Conservation (phyloP, 2,329 filamentous ascomycete species). For the Fusarium continuum region DNA sequence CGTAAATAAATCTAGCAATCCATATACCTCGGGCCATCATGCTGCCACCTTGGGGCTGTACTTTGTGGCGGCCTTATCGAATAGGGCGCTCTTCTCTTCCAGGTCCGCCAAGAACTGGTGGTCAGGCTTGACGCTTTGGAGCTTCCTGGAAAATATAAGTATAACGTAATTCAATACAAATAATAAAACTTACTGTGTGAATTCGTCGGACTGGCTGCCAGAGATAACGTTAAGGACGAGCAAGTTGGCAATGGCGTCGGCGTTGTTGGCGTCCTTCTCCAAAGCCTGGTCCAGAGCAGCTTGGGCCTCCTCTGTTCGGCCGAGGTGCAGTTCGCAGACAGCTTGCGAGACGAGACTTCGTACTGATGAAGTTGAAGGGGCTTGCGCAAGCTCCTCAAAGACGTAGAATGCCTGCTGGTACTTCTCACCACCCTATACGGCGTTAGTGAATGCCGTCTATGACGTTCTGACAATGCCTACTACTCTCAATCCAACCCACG, state of each 20-base stretch:
- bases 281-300: conserved; percentile 83
- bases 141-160: conserved; percentile 55
- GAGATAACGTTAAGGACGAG: conserved; percentile 81
- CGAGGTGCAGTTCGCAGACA: conserved; percentile 89
- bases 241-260: conserved; percentile 82
- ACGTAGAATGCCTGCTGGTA: conserved; percentile 98
- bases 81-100: conserved; percentile 85
- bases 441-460: conserved; percentile 40
- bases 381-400: conserved; percentile 93
- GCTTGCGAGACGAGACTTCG: conserved; percentile 86
- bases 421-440: conserved; percentile 81
- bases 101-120: conserved; percentile 80
- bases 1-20: conserved; percentile 46
- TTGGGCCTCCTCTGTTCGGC: conserved; percentile 88
- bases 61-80: conserved; percentile 86
- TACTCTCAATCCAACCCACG: conserved; percentile 90
- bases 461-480: conserved; percentile 56
- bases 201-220: conserved; percentile 74
- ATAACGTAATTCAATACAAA: not conserved
- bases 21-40: conserved; percentile 35
- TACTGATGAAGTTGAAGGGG: conserved; percentile 79
- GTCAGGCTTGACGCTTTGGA: conserved; percentile 68
- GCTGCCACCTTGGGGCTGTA: conserved; percentile 84
- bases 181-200: conserved; percentile 64
- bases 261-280: conserved; percentile 74